A percentile compares a stretch with the other conserved stretches of the same genome.
phyloP scores from a whole-genome alignment of 1,139 yeast genomes.

The Blastobotrys indianensis region DNA sequence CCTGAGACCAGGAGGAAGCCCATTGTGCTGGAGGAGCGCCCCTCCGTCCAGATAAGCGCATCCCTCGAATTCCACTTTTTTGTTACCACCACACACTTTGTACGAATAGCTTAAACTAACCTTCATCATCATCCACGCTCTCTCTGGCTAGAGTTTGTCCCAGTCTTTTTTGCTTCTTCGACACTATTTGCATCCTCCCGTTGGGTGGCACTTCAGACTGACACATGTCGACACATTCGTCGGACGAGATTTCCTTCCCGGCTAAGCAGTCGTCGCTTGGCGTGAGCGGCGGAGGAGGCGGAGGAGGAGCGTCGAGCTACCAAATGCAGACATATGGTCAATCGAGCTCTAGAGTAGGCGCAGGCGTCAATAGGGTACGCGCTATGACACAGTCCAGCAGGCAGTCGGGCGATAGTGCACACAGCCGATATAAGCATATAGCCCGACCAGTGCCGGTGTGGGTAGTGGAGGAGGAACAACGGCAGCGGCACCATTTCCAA shows the following conservation, averaged over 20 bases:
- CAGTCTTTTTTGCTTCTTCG: conserved; percentile 2
- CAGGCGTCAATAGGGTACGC: conserved; percentile 8
- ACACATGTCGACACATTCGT: neutral
- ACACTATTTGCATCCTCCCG: neutral
- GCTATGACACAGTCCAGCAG: conserved; percentile 11
- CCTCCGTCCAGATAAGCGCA: too few relatives aligned
- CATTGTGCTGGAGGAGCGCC: too few relatives aligned
- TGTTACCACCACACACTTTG: too few relatives aligned
- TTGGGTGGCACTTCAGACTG: neutral
- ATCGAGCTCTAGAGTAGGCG: neutral
- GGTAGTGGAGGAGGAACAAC: conserved; percentile 15
- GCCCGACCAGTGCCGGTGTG: conserved; percentile 25
- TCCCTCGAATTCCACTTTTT: too few relatives aligned
- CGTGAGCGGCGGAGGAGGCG: neutral
- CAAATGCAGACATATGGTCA: too few relatives aligned
- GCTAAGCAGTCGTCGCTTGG: neutral
- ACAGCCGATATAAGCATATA: conserved; percentile 10
- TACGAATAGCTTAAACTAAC: too few relatives aligned
- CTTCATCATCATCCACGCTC: too few relatives aligned
- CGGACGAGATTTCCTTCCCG: neutral
- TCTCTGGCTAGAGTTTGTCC: neutral
- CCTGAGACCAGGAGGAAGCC: too few relatives aligned
- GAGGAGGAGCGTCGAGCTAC: neutral
- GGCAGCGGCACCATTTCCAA: conserved; percentile 3
- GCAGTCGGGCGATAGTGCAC: conserved; percentile 5